These are phyloP conservation scores for Penicillium cataractarum DNA, from an alignment of 495 filamentous ascomycete species.

Conservation along the genomic window DNA sequence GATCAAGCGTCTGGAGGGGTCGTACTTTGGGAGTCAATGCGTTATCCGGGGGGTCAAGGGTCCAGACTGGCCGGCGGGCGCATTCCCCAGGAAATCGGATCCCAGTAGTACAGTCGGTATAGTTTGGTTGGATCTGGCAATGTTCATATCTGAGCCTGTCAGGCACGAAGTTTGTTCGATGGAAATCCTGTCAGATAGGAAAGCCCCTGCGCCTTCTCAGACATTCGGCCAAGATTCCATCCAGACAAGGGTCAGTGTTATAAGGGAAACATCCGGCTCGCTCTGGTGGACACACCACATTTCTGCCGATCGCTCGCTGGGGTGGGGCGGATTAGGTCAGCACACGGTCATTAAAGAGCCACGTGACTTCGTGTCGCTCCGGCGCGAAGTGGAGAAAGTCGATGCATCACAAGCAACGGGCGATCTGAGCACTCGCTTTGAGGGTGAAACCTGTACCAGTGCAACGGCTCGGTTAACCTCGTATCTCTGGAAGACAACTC, in stretches of 20 bases:
- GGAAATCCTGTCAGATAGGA: neutral
- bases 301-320: constrained; percentile 22
- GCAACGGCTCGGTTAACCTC: neutral
- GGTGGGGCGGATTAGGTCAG: constrained; percentile 17
- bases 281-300: constrained; percentile 14
- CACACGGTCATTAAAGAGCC: constrained; percentile 4
- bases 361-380: constrained; percentile 41
- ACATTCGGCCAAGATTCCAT: constrained; percentile 3
- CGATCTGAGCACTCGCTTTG: constrained; percentile 17
- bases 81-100: constrained; percentile 1
- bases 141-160: neutral
- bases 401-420: constrained; percentile 24
- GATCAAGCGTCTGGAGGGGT: neutral
- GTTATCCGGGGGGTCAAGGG: neutral
- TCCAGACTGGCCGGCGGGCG: constrained; percentile 4
- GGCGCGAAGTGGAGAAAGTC: constrained; percentile 32
- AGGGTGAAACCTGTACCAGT: neutral
- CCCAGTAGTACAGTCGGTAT: neutral
- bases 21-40: constrained; percentile 1
- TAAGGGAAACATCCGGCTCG: constrained; percentile 25
- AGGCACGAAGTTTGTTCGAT: neutral
- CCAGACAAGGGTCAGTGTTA: constrained; percentile 4
- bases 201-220: constrained; percentile 6
- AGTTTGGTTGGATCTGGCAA: neutral
- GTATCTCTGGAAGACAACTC: neutral